phyloP scores from a whole-genome alignment of 768 basidiomycete genomes.

The Wakefieldia striispora region DNA sequence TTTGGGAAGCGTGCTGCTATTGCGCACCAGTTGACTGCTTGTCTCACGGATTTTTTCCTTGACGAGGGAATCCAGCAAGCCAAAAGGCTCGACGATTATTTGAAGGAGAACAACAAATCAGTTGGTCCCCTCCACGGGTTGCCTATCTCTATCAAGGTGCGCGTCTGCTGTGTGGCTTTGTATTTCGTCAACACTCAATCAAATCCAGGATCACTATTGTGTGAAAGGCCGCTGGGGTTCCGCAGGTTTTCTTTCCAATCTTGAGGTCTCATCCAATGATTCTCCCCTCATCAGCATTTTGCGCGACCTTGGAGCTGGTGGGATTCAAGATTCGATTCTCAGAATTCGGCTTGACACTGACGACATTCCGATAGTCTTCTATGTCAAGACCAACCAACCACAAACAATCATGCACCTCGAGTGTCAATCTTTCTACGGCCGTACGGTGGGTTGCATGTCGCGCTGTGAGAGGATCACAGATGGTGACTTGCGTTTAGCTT shows the following conservation, averaged over 20 bases:
- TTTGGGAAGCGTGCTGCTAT: constrained; percentile 52
- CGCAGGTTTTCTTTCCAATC: constrained; percentile 33
- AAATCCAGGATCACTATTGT: constrained; percentile 36
- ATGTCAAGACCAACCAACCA: constrained; percentile 43
- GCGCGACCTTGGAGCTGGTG: constrained; percentile 42
- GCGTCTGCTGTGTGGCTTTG: not conserved
- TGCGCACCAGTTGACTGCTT: constrained; percentile 45
- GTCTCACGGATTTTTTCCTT: constrained; percentile 44
- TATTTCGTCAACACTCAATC: not conserved
- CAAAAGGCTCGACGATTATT: constrained; percentile 40
- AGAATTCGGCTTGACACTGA: constrained; percentile 3
- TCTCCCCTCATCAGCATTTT: constrained; percentile 34
- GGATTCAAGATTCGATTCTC: not conserved
- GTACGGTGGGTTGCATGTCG: constrained; percentile 17
- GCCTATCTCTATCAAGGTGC: constrained; percentile 41
- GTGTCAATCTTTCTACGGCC: constrained; percentile 33
- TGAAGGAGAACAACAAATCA: constrained; percentile 35
- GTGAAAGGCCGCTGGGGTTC: constrained; percentile 40
- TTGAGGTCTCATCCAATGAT: constrained; percentile 26
- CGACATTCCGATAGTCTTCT: constrained; percentile 33
- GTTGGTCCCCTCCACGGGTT: constrained; percentile 45
- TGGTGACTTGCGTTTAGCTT: constrained; percentile 22
- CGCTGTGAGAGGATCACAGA: fast-evolving
- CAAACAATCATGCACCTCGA: constrained; percentile 43
- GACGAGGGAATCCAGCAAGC: constrained; percentile 41